Evolutionary conservation across 352 stramenopile species (phyloP).

Genomic region (Phytophthora colocasiae): DNA sequence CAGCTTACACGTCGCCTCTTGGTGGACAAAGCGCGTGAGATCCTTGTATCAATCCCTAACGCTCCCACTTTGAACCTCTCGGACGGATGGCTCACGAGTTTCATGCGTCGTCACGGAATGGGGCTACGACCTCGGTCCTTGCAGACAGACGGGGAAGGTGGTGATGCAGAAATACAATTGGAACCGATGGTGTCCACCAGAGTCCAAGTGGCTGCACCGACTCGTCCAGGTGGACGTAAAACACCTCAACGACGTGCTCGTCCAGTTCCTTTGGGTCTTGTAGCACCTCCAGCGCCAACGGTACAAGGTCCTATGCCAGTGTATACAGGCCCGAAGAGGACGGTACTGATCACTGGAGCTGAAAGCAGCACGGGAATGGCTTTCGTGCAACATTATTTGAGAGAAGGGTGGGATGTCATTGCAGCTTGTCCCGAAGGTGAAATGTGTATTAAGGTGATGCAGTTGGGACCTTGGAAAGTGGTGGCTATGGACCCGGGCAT

Average conservation of each 20-base stretch:
- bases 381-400: slow-evolving; percentile 48
- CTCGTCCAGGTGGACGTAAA: slow-evolving; percentile 9
- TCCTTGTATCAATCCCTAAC: slow-evolving; percentile 27
- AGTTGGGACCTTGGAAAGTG: slow-evolving; percentile 52
- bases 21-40: slow-evolving; percentile 31
- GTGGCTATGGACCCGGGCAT: slow-evolving; percentile 53
- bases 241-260: slow-evolving; percentile 9
- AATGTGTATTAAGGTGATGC: slow-evolving; percentile 19
- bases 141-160: slow-evolving; percentile 31
- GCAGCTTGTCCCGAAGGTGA: slow-evolving; percentile 32
- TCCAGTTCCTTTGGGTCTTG: slow-evolving; percentile 20
- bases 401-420: slow-evolving; percentile 51
- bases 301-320: slow-evolving; percentile 3
- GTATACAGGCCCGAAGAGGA: slow-evolving; percentile 39
- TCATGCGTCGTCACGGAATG: slow-evolving; percentile 39
- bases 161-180: slow-evolving; percentile 23
- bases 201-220: not conserved
- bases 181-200: slow-evolving; percentile 7
- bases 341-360: slow-evolving; percentile 58
- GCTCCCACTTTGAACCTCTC: slow-evolving; percentile 34
- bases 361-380: slow-evolving; percentile 45
- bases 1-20: slow-evolving; percentile 33
- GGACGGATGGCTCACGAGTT: slow-evolving; percentile 41
- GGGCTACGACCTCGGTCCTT: slow-evolving; percentile 29
- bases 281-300: slow-evolving; percentile 3